Base-by-base conservation (phyloP, 176 grass and related monocot species). In the Pharus latifolius region DNA sequence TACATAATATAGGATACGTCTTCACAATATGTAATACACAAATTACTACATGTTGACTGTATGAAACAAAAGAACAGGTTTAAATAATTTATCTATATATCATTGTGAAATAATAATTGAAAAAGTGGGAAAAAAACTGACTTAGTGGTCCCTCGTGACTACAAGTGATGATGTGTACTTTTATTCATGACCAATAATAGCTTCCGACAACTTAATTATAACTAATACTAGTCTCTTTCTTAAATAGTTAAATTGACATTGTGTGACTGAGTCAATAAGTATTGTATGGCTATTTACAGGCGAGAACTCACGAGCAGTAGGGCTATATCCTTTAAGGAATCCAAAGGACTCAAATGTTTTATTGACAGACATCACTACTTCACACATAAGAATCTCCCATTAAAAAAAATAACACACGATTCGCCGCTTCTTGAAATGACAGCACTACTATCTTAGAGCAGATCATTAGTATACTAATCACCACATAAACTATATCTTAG, bases 161-260 rank as follows among this genome's bases (percentile, higher is more conserved):
- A 32, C 1, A 0, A 52, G 42, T 50, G 0, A 0, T 16, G 0
- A 33, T 25, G 0, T 23, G 0, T 6, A 71, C 3, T 71, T 63
- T 71, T 19, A 0, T 11, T 0, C 0, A 0, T 1, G n/a, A 4
- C 0, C 5, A 27, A 20, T 44, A 0, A 0, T 0, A 7, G 0
- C n/a, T n/a, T n/a, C n/a, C n/a, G n/a, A n/a, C n/a, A n/a, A n/a
- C n/a, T n/a, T n/a, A n/a, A n/a, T n/a, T n/a, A n/a, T n/a, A n/a
- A n/a, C n/a, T n/a, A n/a, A n/a, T n/a, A n/a, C n/a, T 24, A 4
- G 1, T 7, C 6, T 25, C 2, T 59, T 26, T 9, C 2, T 58
- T 45, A 56, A 70, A 65, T 17, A 49, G 13, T 15, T 0, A 66
- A 0, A 0, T 1, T 14, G 0, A 12, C 5, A 37, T 0, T 0